Evolutionary conservation across 768 basidiomycete species (phyloP), one percentile per base, ranked within the genome.

Genomic region (Chalciporus piperatus): DNA sequence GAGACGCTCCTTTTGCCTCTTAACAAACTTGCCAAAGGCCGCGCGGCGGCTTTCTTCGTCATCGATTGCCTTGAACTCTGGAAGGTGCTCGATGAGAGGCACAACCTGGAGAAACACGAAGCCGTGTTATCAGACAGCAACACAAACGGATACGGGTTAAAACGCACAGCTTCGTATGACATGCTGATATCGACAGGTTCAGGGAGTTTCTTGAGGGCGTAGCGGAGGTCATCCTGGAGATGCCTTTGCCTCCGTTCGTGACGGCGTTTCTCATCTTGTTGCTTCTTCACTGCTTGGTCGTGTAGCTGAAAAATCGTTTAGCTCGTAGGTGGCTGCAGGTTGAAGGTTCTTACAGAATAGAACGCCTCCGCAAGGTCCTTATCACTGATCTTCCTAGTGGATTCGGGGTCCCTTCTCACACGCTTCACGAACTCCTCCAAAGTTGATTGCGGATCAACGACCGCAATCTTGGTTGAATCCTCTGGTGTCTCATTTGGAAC

Each of bases 141-240:
- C 17, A 25, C 17, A 16, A 12, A 33, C 4, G 13, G n/a, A 27
- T 8, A 38, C 53, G 8, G 32, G n/a, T 46, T n/a, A 22, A 42
- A 13, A 69, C 83, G 48, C 58, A 91, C 94, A 59, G 89, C 83
- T 59, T 98, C 95, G 62, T 87, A 98, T 1, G 85, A 66, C 50
- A 85, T 64, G 25, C 71, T 81, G 44, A 94, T 67, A 57, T 96
- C 92, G 35, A 98, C 69, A 1, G 90, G 80, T 44, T 94, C 90
- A 0, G 89, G 68, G 7, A 96, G 74, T 66, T 96, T 96, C 72
- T 90, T 93, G 57, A 98, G 76, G 0, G 95, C 97, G 71, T 98
- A 97, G 6, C 97, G 86, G 33, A 99, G 76, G 63, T 98, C 97
- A 69, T 99, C 97, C 62, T 97, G 92, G 55, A 92, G 71, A 67